Percentiles rank a stretch among this genome's conserved stretches.
Evolutionary conservation across 1,284 basidiomycete genomes (phyloP).

Genomic region (Inonotus hispidus): DNA sequence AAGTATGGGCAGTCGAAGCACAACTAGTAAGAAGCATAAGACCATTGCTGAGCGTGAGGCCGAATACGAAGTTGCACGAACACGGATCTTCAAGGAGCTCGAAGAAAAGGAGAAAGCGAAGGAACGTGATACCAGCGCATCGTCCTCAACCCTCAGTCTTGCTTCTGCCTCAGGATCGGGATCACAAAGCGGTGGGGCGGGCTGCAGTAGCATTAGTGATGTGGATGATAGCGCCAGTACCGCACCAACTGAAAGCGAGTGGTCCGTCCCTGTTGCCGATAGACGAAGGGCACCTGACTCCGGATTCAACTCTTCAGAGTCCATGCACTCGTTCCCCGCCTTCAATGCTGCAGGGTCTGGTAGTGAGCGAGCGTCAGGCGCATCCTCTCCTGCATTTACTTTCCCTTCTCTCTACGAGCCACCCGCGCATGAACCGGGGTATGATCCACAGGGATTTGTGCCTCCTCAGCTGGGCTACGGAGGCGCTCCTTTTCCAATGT

Average conservation of each 20-base stretch:
- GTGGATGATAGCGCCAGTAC: conserved; percentile 62
- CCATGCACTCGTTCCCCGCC: conserved; percentile 47
- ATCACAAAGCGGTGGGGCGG: conserved; percentile 50
- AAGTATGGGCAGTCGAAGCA: conserved; percentile 65
- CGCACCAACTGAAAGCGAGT: conserved; percentile 73
- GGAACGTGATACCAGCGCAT: conserved; percentile 68
- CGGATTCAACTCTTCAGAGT: conserved; percentile 43
- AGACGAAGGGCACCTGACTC: conserved; percentile 34
- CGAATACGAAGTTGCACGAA: conserved; percentile 76
- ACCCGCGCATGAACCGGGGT: conserved; percentile 37
- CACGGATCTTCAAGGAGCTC: conserved; percentile 76
- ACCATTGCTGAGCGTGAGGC: conserved; percentile 79
- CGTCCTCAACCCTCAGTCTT: conserved; percentile 66
- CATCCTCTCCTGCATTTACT: conserved; percentile 65
- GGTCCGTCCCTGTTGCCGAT: conserved; percentile 57
- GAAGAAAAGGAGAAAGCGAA: conserved; percentile 70
- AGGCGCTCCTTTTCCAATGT: conserved; percentile 27
- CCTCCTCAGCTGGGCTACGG: conserved; percentile 31
- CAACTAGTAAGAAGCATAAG: conserved; percentile 56
- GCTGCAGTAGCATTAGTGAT: conserved; percentile 52
- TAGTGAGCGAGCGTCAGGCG: conserved; percentile 62
- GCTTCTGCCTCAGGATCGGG: conserved; percentile 53
- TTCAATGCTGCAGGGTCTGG: conserved; percentile 49
- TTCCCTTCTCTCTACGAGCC: conserved; percentile 68
- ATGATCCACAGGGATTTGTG: conserved; percentile 41